Evolutionary conservation across 1,139 yeast genomes (phyloP).

Genomic region (Saccharomyces hybrid): DNA sequence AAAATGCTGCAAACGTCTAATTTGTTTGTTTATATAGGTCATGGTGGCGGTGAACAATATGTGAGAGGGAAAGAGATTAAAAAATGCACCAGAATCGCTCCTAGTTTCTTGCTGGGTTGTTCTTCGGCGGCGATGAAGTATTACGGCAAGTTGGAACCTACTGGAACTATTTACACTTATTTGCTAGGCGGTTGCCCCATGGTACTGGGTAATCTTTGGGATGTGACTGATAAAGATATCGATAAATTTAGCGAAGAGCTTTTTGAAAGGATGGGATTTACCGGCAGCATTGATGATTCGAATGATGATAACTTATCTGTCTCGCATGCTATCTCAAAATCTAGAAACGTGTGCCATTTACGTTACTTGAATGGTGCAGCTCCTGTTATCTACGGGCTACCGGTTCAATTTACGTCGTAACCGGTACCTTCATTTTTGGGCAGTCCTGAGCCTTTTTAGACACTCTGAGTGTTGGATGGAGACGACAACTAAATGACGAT

Average conservation of each 20-base stretch:
- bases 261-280: conserved; percentile 56
- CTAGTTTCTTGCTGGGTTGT: conserved; percentile 80
- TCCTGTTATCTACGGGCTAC: conserved; percentile 71
- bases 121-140: conserved; percentile 67
- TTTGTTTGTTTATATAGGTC: conserved; percentile 79
- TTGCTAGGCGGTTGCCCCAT: conserved; percentile 73
- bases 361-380: conserved; percentile 72
- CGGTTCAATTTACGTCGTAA: conserved; percentile 32
- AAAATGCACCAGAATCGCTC: conserved; percentile 43
- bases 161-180: conserved; percentile 72
- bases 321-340: conserved; percentile 41
- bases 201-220: conserved; percentile 87
- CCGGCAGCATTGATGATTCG: conserved; percentile 16
- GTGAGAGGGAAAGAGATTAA: conserved; percentile 47
- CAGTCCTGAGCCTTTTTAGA: background rate
- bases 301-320: conserved; percentile 10
- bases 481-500: background rate
- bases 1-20: conserved; percentile 37
- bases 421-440: too few species aligned
- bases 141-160: conserved; percentile 59
- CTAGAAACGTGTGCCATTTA: conserved; percentile 60
- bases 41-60: conserved; percentile 91
- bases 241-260: conserved; percentile 62
- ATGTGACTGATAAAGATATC: conserved; percentile 92
- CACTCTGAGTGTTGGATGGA: background rate